phyloP scores from a whole-genome alignment of 2,329 filamentous ascomycete genomes.

The Cryphonectria nitschkei region DNA sequence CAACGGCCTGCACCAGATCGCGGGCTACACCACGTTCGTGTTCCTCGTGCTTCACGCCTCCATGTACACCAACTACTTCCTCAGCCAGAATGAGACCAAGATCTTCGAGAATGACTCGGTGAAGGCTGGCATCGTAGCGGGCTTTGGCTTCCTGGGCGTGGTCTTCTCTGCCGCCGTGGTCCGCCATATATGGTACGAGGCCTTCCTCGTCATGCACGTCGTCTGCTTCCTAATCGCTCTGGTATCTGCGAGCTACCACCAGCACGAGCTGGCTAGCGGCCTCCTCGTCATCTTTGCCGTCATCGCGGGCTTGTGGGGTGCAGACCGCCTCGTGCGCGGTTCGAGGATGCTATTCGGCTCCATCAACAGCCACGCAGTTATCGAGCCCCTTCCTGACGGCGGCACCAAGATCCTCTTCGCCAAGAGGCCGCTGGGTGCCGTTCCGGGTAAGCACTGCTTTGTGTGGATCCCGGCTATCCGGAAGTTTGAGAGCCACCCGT shows the following conservation, averaged over 20 bases:
- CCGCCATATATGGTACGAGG: constrained; percentile 56
- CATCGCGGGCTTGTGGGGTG: constrained; percentile 51
- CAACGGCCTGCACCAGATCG: constrained; percentile 59
- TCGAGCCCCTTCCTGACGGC: constrained; percentile 58
- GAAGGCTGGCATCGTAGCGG: constrained; percentile 54
- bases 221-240: constrained; percentile 52
- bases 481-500: constrained; percentile 63
- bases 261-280: constrained; percentile 46
- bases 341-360: constrained; percentile 48
- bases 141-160: constrained; percentile 49
- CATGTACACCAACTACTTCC: constrained; percentile 49
- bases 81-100: constrained; percentile 32
- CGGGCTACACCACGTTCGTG: constrained; percentile 53
- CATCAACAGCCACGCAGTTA: constrained; percentile 54
- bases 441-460: constrained; percentile 65
- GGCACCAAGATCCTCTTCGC: constrained; percentile 59
- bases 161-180: constrained; percentile 48
- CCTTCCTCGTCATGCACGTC: constrained; percentile 59
- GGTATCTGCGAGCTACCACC: constrained; percentile 55
- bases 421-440: constrained; percentile 50
- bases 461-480: constrained; percentile 65
- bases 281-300: constrained; percentile 48
- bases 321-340: constrained; percentile 55
- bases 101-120: constrained; percentile 43
- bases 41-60: constrained; percentile 51